These are phyloP conservation scores for Aquanectria penicillioides DNA, from an alignment of 2,329 filamentous ascomycete species.

Conservation along the genomic window DNA sequence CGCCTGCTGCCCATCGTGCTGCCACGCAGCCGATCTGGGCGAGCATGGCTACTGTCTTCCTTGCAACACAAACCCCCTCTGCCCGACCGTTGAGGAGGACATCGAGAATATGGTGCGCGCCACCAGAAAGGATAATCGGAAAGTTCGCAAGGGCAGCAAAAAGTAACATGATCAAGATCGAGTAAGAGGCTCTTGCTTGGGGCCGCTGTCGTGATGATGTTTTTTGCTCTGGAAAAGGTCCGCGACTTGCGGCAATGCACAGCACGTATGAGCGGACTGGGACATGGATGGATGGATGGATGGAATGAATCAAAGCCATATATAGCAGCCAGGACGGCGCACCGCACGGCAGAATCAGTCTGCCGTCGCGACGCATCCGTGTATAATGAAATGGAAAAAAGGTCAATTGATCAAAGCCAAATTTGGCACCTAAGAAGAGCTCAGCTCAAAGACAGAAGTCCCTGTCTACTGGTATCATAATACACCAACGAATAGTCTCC, in stretches of 20 bases:
- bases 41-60: slow-evolving; percentile 46
- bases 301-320: background rate
- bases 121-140: slow-evolving; percentile 5
- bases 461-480: slow-evolving; percentile 26
- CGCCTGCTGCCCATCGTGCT: slow-evolving; percentile 45
- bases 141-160: background rate
- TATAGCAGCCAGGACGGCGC: background rate
- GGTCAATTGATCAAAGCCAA: background rate
- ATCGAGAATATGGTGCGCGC: background rate
- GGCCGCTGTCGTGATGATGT: background rate
- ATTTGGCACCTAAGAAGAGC: slow-evolving; percentile 14
- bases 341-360: background rate
- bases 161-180: background rate
- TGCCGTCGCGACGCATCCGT: background rate
- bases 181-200: background rate
- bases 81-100: slow-evolving; percentile 12
- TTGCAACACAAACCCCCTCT: slow-evolving; percentile 38
- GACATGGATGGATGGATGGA: background rate
- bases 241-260: background rate
- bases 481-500: slow-evolving; percentile 17
- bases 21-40: slow-evolving; percentile 44
- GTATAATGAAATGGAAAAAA: background rate
- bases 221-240: background rate
- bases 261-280: background rate
- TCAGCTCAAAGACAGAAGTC: slow-evolving; percentile 17